A percentile compares a stretch with the other conserved stretches of the same genome.
Evolutionary conservation across 164 flowering plant species (phyloP).

Genomic region (Vitis rotundifolia): DNA sequence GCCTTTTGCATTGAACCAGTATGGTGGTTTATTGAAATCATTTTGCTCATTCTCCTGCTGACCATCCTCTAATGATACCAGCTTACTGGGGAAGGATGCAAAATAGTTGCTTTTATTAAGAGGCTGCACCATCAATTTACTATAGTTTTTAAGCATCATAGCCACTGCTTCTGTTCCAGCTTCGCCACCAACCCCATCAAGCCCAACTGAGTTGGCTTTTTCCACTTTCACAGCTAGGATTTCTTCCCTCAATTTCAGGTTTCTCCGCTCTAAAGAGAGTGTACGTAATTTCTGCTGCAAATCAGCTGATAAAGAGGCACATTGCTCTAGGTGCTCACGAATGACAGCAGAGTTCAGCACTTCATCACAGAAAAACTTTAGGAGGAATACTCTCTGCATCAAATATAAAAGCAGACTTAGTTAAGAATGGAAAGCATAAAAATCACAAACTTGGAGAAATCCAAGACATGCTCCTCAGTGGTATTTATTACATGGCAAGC

Average conservation of each 20-base stretch:
- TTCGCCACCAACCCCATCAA: slow-evolving; percentile 22
- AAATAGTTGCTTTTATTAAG: slow-evolving; percentile 17
- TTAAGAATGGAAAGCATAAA: not conserved
- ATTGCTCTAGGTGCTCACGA: slow-evolving; percentile 84
- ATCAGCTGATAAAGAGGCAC: slow-evolving; percentile 64
- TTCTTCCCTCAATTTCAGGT: slow-evolving; percentile 68
- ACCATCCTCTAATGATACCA: slow-evolving; percentile 23
- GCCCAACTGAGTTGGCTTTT: slow-evolving; percentile 26
- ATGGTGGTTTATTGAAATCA: not conserved
- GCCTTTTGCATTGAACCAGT: no score
- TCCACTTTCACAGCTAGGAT: slow-evolving; percentile 35
- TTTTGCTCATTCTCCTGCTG: slow-evolving; percentile 21
- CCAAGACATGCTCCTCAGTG: no score
- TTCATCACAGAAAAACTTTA: slow-evolving; percentile 88
- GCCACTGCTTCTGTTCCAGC: slow-evolving; percentile 22
- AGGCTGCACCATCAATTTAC: slow-evolving; percentile 24
- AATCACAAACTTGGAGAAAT: no score
- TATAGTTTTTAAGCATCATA: slow-evolving; percentile 20
- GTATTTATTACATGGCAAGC: no score
- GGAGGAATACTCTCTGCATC: slow-evolving; percentile 78
- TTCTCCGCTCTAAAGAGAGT: slow-evolving; percentile 54
- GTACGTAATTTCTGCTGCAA: slow-evolving; percentile 83
- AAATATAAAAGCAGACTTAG: slow-evolving; percentile 12
- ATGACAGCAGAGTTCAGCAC: slow-evolving; percentile 57
- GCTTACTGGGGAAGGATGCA: slow-evolving; percentile 18